Percentiles rank a stretch among this genome's conserved stretches.
phyloP scores from a whole-genome alignment of 2,329 filamentous ascomycete genomes.

The Chalaropsis thielavioides region DNA sequence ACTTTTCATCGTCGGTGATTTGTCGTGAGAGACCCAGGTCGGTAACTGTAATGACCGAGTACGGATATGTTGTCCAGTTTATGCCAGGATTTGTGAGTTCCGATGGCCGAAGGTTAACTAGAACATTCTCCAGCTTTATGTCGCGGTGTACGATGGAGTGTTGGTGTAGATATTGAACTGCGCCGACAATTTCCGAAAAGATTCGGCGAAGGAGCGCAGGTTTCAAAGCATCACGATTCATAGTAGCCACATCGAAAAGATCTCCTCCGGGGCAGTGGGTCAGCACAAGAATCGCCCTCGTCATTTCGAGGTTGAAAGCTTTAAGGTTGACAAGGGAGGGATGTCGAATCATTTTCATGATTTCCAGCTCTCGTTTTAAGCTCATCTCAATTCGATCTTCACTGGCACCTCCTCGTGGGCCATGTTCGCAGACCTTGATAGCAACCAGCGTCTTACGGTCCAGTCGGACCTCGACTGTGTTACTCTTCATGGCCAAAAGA shows the following conservation, averaged over 20 bases:
- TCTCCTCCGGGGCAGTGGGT: slow-evolving; percentile 91
- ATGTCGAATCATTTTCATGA: slow-evolving; percentile 76
- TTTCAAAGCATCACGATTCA: slow-evolving; percentile 51
- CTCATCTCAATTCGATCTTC: slow-evolving; percentile 89
- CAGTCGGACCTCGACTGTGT: slow-evolving; percentile 23
- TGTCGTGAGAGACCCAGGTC: slow-evolving; percentile 82
- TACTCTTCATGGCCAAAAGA: slow-evolving; percentile 21
- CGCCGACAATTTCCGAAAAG: slow-evolving; percentile 76
- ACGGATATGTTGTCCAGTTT: slow-evolving; percentile 62
- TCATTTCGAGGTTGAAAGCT: slow-evolving; percentile 75
- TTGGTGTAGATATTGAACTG: slow-evolving; percentile 72
- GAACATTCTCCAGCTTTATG: slow-evolving; percentile 93
- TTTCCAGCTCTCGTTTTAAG: slow-evolving; percentile 85
- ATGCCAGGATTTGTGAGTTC: slow-evolving; percentile 48
- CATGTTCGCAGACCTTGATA: slow-evolving; percentile 90
- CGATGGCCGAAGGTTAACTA: slow-evolving; percentile 64
- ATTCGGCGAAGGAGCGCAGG: slow-evolving; percentile 64
- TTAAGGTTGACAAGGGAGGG: slow-evolving; percentile 83
- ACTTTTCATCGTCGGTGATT: slow-evolving; percentile 69
- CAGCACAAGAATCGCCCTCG: slow-evolving; percentile 69
- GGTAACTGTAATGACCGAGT: slow-evolving; percentile 75
- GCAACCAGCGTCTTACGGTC: slow-evolving; percentile 74
- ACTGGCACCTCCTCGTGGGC: slow-evolving; percentile 81
- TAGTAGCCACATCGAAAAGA: slow-evolving; percentile 78
- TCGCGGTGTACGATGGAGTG: slow-evolving; percentile 86